Percentiles rank a stretch among this genome's conserved stretches.
Evolutionary conservation across 108 stramenopile genomes (phyloP).

Genomic region (Skeletonema grethae): DNA sequence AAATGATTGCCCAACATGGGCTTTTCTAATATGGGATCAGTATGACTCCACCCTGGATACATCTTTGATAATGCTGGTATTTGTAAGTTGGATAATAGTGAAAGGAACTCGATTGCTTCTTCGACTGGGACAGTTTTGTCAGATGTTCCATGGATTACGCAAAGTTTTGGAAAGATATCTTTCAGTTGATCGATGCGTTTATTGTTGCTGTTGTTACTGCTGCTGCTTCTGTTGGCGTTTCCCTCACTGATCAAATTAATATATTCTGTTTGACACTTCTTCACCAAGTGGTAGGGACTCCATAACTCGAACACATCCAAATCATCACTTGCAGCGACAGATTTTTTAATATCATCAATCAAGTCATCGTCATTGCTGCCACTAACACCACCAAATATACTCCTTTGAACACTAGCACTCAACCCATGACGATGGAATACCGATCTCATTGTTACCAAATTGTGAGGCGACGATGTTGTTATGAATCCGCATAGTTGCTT

Average conservation of each 20-base stretch:
- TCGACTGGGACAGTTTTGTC: slow-evolving; percentile 62
- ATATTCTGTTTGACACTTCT: slow-evolving; percentile 33
- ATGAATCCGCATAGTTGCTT: slow-evolving; percentile 51
- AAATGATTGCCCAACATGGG: slow-evolving; percentile 66
- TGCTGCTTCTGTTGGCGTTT: neutral
- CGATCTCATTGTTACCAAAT: slow-evolving; percentile 48
- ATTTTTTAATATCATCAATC: neutral
- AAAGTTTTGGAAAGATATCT: slow-evolving; percentile 51
- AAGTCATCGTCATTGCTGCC: neutral
- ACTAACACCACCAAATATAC: slow-evolving; percentile 45
- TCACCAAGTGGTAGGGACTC: slow-evolving; percentile 44
- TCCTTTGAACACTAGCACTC: slow-evolving; percentile 30
- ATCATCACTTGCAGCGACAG: neutral
- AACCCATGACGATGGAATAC: slow-evolving; percentile 56
- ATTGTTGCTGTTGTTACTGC: neutral
- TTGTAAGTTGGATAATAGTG: slow-evolving; percentile 23
- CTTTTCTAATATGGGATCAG: slow-evolving; percentile 70
- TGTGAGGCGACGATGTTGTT: slow-evolving; percentile 53
- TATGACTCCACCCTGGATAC: slow-evolving; percentile 68
- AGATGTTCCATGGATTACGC: slow-evolving; percentile 52
- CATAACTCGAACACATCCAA: slow-evolving; percentile 31
- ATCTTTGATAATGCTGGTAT: slow-evolving; percentile 22
- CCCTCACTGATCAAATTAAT: neutral
- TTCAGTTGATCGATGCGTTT: slow-evolving; percentile 8
- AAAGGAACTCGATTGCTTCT: slow-evolving; percentile 42